These are phyloP conservation scores for Colletotrichum nymphaeae DNA, from an alignment of 2,329 filamentous ascomycete species.

Conservation along the genomic window DNA sequence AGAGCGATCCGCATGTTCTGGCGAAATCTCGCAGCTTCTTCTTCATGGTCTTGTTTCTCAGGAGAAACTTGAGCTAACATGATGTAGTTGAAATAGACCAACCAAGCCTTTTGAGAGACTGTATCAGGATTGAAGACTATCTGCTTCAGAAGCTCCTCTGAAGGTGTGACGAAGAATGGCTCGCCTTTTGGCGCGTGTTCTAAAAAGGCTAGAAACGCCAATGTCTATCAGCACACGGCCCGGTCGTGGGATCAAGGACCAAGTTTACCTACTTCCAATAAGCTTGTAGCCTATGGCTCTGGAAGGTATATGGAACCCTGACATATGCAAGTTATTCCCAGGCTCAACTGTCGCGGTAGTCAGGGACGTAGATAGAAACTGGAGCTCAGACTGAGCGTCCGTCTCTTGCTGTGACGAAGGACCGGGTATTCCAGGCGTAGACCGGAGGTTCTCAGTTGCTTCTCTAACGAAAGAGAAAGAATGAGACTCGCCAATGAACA, in stretches of 20 bases:
- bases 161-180: not conserved
- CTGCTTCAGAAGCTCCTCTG: constrained; percentile 6
- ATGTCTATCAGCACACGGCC: not conserved
- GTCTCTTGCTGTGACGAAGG: not conserved
- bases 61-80: constrained; percentile 7
- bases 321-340: not conserved
- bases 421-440: not conserved
- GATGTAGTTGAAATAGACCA: constrained; percentile 16
- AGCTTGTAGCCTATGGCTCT: constrained; percentile 10
- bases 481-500: constrained; percentile 5
- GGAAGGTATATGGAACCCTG: not conserved
- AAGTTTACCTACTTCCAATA: constrained; percentile 10
- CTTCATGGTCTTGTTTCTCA: not conserved
- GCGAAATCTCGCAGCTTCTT: not conserved
- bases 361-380: constrained; percentile 1
- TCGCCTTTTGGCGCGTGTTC: constrained; percentile 14
- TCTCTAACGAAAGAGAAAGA: constrained; percentile 15
- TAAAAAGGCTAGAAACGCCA: not conserved
- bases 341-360: not conserved
- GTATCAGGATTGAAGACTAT: constrained; percentile 3
- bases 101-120: constrained; percentile 1
- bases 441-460: not conserved
- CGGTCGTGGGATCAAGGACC: too few species aligned
- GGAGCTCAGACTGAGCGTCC: not conserved
- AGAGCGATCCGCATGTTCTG: constrained; percentile 9